Conservation (phyloP, 2,329 filamentous ascomycete species). For the Talaromyces albobiverticillius region DNA sequence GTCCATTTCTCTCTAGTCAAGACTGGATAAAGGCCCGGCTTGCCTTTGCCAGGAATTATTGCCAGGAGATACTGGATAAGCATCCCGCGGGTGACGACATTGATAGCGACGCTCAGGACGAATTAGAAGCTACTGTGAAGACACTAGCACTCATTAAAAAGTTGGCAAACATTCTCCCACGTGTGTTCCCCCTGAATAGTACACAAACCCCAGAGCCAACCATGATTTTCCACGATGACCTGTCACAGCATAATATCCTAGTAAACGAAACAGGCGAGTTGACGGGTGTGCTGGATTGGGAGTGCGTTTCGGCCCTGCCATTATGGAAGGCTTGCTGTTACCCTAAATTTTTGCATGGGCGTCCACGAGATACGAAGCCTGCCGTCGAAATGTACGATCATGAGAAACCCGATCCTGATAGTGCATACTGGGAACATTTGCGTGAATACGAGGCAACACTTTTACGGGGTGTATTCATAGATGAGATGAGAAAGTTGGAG, state of each 20-base stretch:
- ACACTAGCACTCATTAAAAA: slow-evolving; percentile 6
- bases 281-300: slow-evolving; percentile 18
- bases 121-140: slow-evolving; percentile 16
- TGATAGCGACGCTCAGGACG: slow-evolving; percentile 15
- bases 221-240: slow-evolving; percentile 16
- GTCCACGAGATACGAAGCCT: slow-evolving; percentile 5
- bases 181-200: neutral
- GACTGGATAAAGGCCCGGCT: slow-evolving; percentile 18
- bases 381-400: slow-evolving; percentile 10
- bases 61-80: slow-evolving; percentile 11
- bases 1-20: slow-evolving; percentile 16
- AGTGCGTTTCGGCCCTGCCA: slow-evolving; percentile 20
- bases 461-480: slow-evolving; percentile 17
- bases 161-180: neutral
- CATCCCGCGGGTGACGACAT: slow-evolving; percentile 7
- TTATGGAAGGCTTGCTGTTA: slow-evolving; percentile 18
- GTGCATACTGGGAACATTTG: slow-evolving; percentile 18
- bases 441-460: slow-evolving; percentile 17
- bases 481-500: slow-evolving; percentile 17
- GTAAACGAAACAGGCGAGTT: slow-evolving; percentile 17
- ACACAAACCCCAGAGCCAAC: slow-evolving; percentile 13
- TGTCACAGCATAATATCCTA: slow-evolving; percentile 18
- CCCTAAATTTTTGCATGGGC: slow-evolving; percentile 14
- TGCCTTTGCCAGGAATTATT: slow-evolving; percentile 13
- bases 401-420: slow-evolving; percentile 1